Conservation (phyloP, 2,329 filamentous ascomycete genomes). For the Fusarium sulawesiense region DNA sequence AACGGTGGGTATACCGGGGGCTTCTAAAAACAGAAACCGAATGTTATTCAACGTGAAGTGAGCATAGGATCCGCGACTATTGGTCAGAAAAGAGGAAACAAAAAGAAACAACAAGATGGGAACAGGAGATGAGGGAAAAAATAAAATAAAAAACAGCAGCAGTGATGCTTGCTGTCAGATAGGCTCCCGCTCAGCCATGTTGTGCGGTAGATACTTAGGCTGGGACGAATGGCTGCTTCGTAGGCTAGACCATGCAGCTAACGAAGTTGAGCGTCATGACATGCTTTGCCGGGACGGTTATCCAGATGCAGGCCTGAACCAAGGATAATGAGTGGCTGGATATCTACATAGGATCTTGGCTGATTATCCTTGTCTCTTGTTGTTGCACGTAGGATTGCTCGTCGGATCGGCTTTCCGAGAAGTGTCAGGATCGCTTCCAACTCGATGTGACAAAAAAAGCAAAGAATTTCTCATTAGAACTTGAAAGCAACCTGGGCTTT, state of each 20-base stretch:
- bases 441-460: constrained; percentile 7
- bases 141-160: not conserved
- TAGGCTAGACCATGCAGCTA: constrained; percentile 12
- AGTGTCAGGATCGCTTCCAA: constrained; percentile 38
- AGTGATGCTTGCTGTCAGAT: constrained; percentile 28
- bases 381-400: constrained; percentile 25
- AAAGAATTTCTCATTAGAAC: not conserved
- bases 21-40: constrained; percentile 43
- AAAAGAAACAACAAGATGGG: constrained; percentile 9
- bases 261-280: constrained; percentile 20
- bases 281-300: constrained; percentile 31
- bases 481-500: constrained; percentile 16
- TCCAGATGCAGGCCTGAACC: constrained; percentile 18
- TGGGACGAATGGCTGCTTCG: constrained; percentile 3
- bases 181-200: constrained; percentile 9
- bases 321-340: constrained; percentile 23
- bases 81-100: constrained; percentile 5
- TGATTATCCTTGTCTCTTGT: constrained; percentile 27
- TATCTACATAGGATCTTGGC: not conserved
- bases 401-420: constrained; percentile 37
- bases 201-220: not conserved
- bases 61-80: constrained; percentile 43
- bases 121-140: not conserved
- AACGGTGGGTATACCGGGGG: constrained; percentile 22
- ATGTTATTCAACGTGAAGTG: constrained; percentile 27